phyloP scores from a whole-genome alignment of 2,329 filamentous ascomycete genomes.

The Penicillium sp. region DNA sequence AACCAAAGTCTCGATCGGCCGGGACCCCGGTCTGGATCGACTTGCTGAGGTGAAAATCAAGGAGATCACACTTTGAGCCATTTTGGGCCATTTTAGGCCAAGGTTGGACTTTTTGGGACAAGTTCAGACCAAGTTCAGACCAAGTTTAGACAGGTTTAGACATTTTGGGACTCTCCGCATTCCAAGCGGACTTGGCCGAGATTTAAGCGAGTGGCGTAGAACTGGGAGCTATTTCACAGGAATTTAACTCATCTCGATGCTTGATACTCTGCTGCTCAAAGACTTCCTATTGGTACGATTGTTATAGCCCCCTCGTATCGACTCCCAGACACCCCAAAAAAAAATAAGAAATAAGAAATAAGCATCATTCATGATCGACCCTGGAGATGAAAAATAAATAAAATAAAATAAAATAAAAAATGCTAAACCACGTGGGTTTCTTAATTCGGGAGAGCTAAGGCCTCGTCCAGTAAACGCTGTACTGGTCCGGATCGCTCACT shows the following conservation, averaged over 20 bases:
- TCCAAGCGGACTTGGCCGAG: constrained; percentile 26
- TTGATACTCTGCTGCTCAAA: too few relatives aligned
- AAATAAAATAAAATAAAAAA: neutral
- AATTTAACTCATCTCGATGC: neutral
- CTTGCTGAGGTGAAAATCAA: neutral
- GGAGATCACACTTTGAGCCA: neutral
- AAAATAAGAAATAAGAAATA: neutral
- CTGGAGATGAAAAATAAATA: neutral
- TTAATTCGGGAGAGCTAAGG: constrained; percentile 18
- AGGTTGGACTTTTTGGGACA: neutral
- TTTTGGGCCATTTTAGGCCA: neutral
- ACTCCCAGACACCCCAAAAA: neutral
- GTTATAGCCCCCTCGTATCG: neutral
- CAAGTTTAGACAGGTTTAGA: neutral
- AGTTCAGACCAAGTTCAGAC: too few relatives aligned
- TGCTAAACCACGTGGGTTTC: constrained; percentile 9
- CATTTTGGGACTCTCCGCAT: constrained; percentile 7
- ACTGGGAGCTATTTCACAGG: constrained; percentile 5
- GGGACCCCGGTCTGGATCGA: constrained; percentile 14
- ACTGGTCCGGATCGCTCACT: constrained; percentile 43
- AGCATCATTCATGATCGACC: constrained; percentile 1
- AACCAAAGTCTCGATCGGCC: constrained; percentile 11
- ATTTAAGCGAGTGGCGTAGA: constrained; percentile 29
- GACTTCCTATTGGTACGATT: neutral
- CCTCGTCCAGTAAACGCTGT: constrained; percentile 36